Conservation (phyloP, 129 eudicot genomes). For the Erigeron canadensis region DNA sequence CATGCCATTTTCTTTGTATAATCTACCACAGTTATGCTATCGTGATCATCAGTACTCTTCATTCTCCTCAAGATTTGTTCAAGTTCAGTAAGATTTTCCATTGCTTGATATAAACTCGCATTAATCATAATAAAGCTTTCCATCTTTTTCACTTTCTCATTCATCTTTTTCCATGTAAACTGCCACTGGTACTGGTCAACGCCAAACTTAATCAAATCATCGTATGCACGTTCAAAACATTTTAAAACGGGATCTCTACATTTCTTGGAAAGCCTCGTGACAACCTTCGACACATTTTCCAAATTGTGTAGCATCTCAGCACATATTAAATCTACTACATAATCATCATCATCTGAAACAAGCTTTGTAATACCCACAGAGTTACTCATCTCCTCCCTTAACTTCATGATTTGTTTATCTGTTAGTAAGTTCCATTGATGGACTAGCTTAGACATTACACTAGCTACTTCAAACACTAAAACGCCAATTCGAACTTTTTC, state of each 20-base stretch:
- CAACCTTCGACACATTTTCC: constrained; percentile 44
- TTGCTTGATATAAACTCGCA: constrained; percentile 68
- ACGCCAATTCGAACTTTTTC: constrained; percentile 53
- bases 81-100: constrained; percentile 68
- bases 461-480: constrained; percentile 76
- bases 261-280: constrained; percentile 60
- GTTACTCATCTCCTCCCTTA: constrained; percentile 61
- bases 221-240: constrained; percentile 60
- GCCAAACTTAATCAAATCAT: constrained; percentile 49
- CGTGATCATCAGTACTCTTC: constrained; percentile 47
- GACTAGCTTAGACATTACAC: constrained; percentile 71
- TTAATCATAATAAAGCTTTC: constrained; percentile 49
- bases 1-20: constrained; percentile 49
- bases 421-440: constrained; percentile 63
- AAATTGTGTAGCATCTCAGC: constrained; percentile 63
- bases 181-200: constrained; percentile 66
- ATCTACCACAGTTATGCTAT: constrained; percentile 40
- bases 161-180: constrained; percentile 67
- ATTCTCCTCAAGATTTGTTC: constrained; percentile 73
- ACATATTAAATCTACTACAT: constrained; percentile 55
- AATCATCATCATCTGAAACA: constrained; percentile 63
- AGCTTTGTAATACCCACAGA: constrained; percentile 68
- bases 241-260: constrained; percentile 55
- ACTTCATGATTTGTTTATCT: constrained; percentile 57
- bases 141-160: constrained; percentile 65